Base-by-base conservation (phyloP, 208 protist species). In the Wallacemonas sp. region DNA sequence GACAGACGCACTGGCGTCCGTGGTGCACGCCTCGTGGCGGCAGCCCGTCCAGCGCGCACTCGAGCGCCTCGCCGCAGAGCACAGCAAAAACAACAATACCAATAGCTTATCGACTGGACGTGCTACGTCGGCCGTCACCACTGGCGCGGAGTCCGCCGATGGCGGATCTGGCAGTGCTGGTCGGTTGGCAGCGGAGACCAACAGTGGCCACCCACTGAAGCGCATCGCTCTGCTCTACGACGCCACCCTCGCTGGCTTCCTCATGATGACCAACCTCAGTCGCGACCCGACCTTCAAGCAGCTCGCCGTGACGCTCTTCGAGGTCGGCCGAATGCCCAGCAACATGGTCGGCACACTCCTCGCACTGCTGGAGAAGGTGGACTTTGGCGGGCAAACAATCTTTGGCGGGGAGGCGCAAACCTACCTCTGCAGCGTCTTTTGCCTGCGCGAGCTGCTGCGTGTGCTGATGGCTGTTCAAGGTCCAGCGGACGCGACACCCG, bases 261-360 rank as follows among this genome's bases (percentile, higher is more conserved):
- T 99, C 17, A 99, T 99, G 98, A 99, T 99, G 97, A 98, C 96
- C 55, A 99, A 99, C 76, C 71, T 98, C 23, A 96, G 90, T 21
- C 62, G 78, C 29, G 80, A 94, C 61, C 84, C 78, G 12, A 74
- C 77, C 6, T 94, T 97, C 61, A 97, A 96, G 58, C 85, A 92
- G 61, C 82, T 91, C 70, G 90, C 91, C 9, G 91, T 97, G 14
- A 96, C 91, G 41, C 75, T 97, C 2, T 97, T 96, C 67, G 93
- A 97, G 66, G 81, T 93, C 43, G 93, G 93, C 11, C 94, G 93
- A 63, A 77, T 97, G 71, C 74, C 78, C 1, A 76, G 88, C 46
- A 86, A 94, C 69, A 78, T 83, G 78, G 74, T 97, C 17, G 66
- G 70, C 16, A 75, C 61, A n/a, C 93, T 97, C 65, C 66, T 96